These are phyloP conservation scores for Nannochloris sp. DNA, from an alignment of 139 green algal genomes.

Conservation along the genomic window DNA sequence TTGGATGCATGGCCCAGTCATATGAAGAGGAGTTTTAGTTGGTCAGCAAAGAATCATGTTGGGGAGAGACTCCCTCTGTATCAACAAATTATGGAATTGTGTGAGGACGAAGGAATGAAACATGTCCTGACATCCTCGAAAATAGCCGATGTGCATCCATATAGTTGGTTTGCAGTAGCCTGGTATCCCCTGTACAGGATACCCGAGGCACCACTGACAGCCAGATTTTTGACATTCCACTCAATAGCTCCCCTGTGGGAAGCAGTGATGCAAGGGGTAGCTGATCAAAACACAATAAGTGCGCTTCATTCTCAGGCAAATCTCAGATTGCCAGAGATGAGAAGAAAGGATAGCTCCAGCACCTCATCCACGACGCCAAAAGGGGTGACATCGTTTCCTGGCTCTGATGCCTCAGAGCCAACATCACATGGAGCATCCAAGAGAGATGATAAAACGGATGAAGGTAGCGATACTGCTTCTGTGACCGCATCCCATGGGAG, in stretches of 20 bases:
- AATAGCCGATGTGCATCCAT: conserved; percentile 64
- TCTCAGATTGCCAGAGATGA: too few species aligned
- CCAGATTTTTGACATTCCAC: conserved; percentile 82
- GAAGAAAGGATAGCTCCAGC: too few species aligned
- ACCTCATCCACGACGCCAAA: background rate
- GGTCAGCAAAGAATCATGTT: conserved; percentile 57
- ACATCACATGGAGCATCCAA: conserved; percentile 3
- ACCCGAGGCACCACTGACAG: conserved; percentile 68
- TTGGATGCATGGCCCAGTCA: conserved; percentile 49
- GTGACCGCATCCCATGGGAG: background rate
- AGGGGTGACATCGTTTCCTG: background rate
- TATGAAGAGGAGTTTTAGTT: conserved; percentile 53
- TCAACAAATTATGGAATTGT: conserved; percentile 41
- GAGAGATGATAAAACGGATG: background rate
- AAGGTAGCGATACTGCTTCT: conserved; percentile 6
- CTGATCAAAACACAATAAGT: background rate
- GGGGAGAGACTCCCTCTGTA: conserved; percentile 55
- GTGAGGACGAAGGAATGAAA: background rate
- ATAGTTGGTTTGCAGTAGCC: conserved; percentile 69
- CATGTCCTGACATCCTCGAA: conserved; percentile 33
- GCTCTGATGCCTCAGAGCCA: background rate
- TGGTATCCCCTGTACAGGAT: conserved; percentile 86
- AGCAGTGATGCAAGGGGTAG: conserved; percentile 1
- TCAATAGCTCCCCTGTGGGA: conserved; percentile 36
- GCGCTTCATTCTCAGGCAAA: too few species aligned